Percentiles rank a stretch among this genome's conserved stretches.
phyloP scores from a whole-genome alignment of 805 yeast species.

The Ogataea pignaliae region DNA sequence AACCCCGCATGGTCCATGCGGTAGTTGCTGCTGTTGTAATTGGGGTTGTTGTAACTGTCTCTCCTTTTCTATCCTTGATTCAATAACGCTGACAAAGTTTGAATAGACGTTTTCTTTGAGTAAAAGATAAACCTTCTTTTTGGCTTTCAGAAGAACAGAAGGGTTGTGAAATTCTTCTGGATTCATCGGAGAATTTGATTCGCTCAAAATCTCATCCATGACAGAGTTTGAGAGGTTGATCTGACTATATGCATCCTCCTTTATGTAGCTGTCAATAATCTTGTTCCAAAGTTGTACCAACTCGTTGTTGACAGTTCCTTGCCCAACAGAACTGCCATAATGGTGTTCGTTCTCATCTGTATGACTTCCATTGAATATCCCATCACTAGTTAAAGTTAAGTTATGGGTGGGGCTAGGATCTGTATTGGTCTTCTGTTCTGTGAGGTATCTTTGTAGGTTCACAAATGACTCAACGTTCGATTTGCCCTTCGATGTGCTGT shows the following conservation, averaged over 20 bases:
- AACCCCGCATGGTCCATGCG: slow-evolving; percentile 9
- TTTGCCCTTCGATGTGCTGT: neutral
- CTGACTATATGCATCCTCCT: slow-evolving; percentile 40
- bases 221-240: slow-evolving; percentile 43
- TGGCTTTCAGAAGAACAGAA: slow-evolving; percentile 11
- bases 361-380: too few relatives aligned
- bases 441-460: neutral
- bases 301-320: neutral
- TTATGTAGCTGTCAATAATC: slow-evolving; percentile 38
- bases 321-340: neutral
- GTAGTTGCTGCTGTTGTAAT: too few relatives aligned
- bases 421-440: too few relatives aligned
- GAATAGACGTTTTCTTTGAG: slow-evolving; percentile 20
- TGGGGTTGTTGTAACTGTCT: neutral
- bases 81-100: slow-evolving; percentile 10
- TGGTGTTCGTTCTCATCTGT: neutral
- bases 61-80: slow-evolving; percentile 6
- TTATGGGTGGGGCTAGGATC: too few relatives aligned
- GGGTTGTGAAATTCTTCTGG: slow-evolving; percentile 14
- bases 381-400: too few relatives aligned
- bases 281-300: slow-evolving; percentile 12
- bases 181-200: slow-evolving; percentile 10
- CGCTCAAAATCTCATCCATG: slow-evolving; percentile 26
- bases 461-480: slow-evolving; percentile 5
- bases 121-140: slow-evolving; percentile 12